A percentile compares a stretch with the other conserved stretches of the same genome.
These are phyloP conservation scores for Pochonia chlamydosporia DNA, from an alignment of 2,329 filamentous ascomycete genomes.

Conservation along the genomic window DNA sequence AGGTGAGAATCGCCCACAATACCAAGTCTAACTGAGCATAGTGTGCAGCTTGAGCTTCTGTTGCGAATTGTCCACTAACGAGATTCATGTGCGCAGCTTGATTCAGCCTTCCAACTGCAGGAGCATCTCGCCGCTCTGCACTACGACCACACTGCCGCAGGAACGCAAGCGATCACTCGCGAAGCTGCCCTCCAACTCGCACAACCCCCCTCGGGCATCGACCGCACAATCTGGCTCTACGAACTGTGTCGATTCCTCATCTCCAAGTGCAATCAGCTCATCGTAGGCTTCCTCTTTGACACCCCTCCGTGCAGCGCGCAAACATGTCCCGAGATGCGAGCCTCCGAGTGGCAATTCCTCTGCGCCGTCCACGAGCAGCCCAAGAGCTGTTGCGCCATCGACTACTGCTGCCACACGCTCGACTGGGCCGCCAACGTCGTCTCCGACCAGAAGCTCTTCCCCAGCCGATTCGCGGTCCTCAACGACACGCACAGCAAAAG, in stretches of 20 bases:
- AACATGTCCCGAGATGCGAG: constrained; percentile 97
- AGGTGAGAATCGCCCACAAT: constrained; percentile 50
- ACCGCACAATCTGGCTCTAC: constrained; percentile 91
- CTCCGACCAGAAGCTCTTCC: constrained; percentile 92
- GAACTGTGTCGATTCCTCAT: constrained; percentile 95
- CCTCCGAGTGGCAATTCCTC: constrained; percentile 97
- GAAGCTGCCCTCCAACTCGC: constrained; percentile 71
- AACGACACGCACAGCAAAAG: constrained; percentile 54
- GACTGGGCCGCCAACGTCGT: constrained; percentile 96
- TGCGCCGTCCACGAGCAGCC: constrained; percentile 96
- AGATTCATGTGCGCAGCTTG: constrained; percentile 55
- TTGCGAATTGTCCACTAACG: constrained; percentile 8
- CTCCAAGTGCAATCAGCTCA: constrained; percentile 86
- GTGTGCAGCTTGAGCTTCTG: no score
- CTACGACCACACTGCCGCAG: constrained; percentile 66
- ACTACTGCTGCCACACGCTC: constrained; percentile 97
- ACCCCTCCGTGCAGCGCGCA: constrained; percentile 78
- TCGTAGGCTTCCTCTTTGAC: constrained; percentile 90
- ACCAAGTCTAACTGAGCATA: neutral
- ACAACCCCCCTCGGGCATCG: constrained; percentile 72
- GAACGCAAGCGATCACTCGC: constrained; percentile 67
- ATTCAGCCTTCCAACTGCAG: constrained; percentile 94
- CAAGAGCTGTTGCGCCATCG: constrained; percentile 95
- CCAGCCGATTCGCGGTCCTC: constrained; percentile 65
- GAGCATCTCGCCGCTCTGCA: constrained; percentile 94